These are phyloP conservation scores for Phytopythium vexans DNA, from an alignment of 352 stramenopile genomes.

Conservation along the genomic window DNA sequence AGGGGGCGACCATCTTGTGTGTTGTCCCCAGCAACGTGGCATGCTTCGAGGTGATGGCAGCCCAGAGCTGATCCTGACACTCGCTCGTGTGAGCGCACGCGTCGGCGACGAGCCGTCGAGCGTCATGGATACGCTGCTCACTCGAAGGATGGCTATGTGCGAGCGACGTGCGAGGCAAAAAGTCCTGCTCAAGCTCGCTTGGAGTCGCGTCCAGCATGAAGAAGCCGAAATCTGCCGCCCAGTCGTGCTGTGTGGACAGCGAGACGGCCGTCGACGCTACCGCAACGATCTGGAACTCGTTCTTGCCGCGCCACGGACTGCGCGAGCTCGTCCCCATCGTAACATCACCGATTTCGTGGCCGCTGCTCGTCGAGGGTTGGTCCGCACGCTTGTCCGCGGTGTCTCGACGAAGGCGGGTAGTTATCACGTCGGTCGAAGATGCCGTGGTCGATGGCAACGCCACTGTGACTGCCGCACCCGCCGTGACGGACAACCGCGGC, in stretches of 20 bases:
- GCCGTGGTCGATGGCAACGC: too few species aligned
- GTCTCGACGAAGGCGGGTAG: too few species aligned
- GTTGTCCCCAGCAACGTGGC: too few species aligned
- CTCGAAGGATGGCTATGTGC: slow-evolving; percentile 8
- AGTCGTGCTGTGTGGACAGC: slow-evolving; percentile 9
- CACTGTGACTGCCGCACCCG: background rate
- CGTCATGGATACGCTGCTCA: slow-evolving; percentile 11
- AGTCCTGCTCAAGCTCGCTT: slow-evolving; percentile 3
- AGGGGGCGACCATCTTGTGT: background rate
- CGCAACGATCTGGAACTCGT: slow-evolving; percentile 48
- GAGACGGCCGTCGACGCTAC: slow-evolving; percentile 19
- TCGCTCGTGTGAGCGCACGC: background rate
- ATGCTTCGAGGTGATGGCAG: background rate
- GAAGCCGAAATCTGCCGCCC: slow-evolving; percentile 19
- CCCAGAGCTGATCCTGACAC: slow-evolving; percentile 4
- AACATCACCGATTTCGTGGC: too few species aligned
- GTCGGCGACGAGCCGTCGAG: slow-evolving; percentile 2
- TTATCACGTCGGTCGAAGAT: too few species aligned
- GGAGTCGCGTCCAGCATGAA: slow-evolving; percentile 12
- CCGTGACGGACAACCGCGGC: too few species aligned
- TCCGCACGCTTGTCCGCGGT: too few species aligned
- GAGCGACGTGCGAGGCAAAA: slow-evolving; percentile 24
- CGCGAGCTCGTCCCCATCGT: too few species aligned
- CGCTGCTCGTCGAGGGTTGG: too few species aligned
- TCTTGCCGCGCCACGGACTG: background rate